Evolutionary conservation across 2,329 filamentous ascomycete species (phyloP).

Genomic region (Tolypocladium nubicola): DNA sequence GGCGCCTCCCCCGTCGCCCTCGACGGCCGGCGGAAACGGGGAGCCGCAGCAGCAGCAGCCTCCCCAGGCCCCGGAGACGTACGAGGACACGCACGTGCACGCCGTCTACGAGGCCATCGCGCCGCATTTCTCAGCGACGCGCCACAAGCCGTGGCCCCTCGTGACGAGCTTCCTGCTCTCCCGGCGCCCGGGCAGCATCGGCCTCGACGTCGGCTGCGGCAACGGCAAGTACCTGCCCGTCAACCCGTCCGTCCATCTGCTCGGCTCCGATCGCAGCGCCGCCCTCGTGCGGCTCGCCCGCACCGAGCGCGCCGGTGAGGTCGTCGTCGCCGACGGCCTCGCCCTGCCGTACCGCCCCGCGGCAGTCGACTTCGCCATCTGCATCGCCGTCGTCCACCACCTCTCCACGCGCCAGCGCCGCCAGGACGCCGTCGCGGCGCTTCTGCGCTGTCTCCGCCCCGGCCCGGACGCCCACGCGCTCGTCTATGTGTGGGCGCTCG

Average conservation of each 20-base stretch:
- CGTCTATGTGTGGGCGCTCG: constrained; percentile 90
- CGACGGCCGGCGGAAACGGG: background rate
- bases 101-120: constrained; percentile 83
- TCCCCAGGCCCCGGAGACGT: constrained; percentile 37
- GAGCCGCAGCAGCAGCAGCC: constrained; percentile 5
- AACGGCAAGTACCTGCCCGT: constrained; percentile 92
- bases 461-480: constrained; percentile 56
- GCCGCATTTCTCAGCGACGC: constrained; percentile 71
- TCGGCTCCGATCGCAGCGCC: constrained; percentile 74
- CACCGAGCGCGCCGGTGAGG: constrained; percentile 42
- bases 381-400: constrained; percentile 90
- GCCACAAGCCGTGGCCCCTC: constrained; percentile 83
- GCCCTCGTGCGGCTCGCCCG: constrained; percentile 42
- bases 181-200: constrained; percentile 60
- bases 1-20: background rate
- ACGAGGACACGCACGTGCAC: constrained; percentile 85
- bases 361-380: constrained; percentile 72
- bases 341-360: constrained; percentile 62
- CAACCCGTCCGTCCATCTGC: constrained; percentile 65
- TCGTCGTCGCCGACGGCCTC: constrained; percentile 72
- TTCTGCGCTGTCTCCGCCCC: constrained; percentile 55
- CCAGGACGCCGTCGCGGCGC: constrained; percentile 57
- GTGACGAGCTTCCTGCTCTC: constrained; percentile 66
- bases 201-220: constrained; percentile 87
- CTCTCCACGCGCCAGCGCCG: constrained; percentile 68